Base-by-base conservation (phyloP, 2,329 filamentous ascomycete genomes). In the Microascus cirrosus region DNA sequence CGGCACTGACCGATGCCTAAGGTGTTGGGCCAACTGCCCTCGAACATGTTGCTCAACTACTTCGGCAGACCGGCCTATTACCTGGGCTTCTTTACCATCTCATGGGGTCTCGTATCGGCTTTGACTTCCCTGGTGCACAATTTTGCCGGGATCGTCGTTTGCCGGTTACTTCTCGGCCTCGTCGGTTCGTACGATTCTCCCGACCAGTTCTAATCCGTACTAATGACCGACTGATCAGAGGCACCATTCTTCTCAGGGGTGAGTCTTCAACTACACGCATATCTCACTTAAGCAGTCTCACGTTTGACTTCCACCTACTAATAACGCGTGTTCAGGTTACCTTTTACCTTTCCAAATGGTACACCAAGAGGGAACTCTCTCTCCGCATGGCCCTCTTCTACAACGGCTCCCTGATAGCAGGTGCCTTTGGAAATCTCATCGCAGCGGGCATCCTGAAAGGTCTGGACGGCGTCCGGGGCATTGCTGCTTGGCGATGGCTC, bases 401-500 rank as follows among this genome's bases (percentile, higher is more conserved):
- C 53, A 64, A 68, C 25, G 66, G 66, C 1, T 70, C 68, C 28
- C 64, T 63, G 0, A 60, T 69, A 1, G 67, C 64, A 0, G 69
- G 70, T 2, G 70, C 65, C 0, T 61, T 70, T 3, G 67, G 69
- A 1, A 68, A 69, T 0, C 42, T 69, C 2, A 60, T 69, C 0
- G 67, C 67, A 0, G 68, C 66, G 18, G 66, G 61, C 0, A 65
- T 69, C 2, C 70, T 74, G 34, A 42, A 4, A 48, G 69, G 70
- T 0, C 71, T 80, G 59, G 75, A 79, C 13, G 73, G 71, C 1
- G 66, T 65, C 1, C 70, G 69, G 32, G 77, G 77, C 0, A 66
- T 80, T 1, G 67, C 68, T 1, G 77, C 77, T 1, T 80, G 77
- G 78, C 62, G 76, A 56, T 81, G 77, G 77, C 65, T 78, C 0